These are phyloP conservation scores for Luzula sylvatica DNA, from an alignment of 176 grass and related monocot species.

Conservation along the genomic window DNA sequence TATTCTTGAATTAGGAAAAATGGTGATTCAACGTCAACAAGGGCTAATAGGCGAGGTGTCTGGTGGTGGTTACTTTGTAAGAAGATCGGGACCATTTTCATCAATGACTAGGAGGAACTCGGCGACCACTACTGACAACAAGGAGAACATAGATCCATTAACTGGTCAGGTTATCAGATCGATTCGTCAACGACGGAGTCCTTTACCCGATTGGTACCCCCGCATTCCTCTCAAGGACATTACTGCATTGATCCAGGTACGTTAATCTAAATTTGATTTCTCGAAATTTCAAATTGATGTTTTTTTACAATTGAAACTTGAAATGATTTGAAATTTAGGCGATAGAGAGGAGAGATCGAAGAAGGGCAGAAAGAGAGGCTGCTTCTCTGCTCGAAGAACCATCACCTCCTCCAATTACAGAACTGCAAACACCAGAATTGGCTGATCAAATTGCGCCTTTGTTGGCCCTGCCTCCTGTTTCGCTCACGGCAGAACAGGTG, in stretches of 20 bases:
- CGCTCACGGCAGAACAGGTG: background rate
- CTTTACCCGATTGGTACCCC: conserved; percentile 12
- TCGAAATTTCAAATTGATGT: no score
- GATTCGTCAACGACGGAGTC: background rate
- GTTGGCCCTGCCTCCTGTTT: background rate
- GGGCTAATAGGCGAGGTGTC: background rate
- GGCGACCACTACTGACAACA: background rate
- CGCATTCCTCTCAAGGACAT: conserved; percentile 18
- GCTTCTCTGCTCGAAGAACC: background rate
- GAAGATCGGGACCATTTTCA: background rate
- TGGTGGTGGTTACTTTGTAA: conserved; percentile 8
- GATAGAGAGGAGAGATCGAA: conserved; percentile 15
- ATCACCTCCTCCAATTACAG: conserved; percentile 1
- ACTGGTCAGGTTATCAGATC: background rate
- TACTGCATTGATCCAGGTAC: conserved; percentile 3
- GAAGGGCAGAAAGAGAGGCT: conserved; percentile 7
- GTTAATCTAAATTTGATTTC: no score
- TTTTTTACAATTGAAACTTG: no score
- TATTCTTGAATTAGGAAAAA: background rate
- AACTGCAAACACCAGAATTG: background rate
- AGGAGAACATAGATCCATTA: conserved; percentile 6
- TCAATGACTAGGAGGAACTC: background rate
- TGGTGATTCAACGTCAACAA: conserved; percentile 2
- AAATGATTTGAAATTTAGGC: background rate
- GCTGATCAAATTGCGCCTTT: background rate